Evolutionary conservation across 1,284 basidiomycete genomes (phyloP), one percentile per base, ranked within the genome.

Genomic region (Bondarzewia mesenterica): DNA sequence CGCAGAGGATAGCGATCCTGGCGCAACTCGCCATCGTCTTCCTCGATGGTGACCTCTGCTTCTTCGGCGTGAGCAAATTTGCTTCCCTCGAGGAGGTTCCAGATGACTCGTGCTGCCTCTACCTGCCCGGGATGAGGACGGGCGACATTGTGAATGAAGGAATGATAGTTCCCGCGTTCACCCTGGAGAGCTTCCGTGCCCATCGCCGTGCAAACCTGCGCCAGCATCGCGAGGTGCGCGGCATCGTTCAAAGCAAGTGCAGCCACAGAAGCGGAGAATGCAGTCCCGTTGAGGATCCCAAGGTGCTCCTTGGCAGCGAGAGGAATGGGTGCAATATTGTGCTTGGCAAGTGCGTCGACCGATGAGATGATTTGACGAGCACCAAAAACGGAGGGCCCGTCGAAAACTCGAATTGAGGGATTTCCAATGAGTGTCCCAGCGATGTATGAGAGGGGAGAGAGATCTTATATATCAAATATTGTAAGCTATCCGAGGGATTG

Each of bases 71-170:
- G 67, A 20, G 87, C 87, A 48, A 93, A 77, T 42, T 73, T 72
- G 56, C 83, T 86, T 12, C 78, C 86, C n/a, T 79, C 73, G 7
- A 93, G 73, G 23, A 91, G 68, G 46, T 79, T 69, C 69, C 78
- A 78, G 47, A 93, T 77, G 49, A 79, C 78, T 53, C 71, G 76
- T 2, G 86, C 88, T 0, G 75, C 77, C 60, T 91, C 85, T 47
- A 90, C 73, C 71, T 93, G 91, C 42, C 90, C 90, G 2, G 89
- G 85, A 62, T 93, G 91, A n/a, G 90, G 90, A 23, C 90, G 78
- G 14, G 85, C 81, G 37, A 78, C 68, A 49, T 80, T 73, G 62
- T 88, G 84, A 51, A 93, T 89, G 69, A 94, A 93, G 1, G 84
- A 78, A 57, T 83, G 81, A 60, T 88, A 90, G 0, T 82, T 85